phyloP scores from a whole-genome alignment of 805 yeast species.

The Myxozyma sirexii region DNA sequence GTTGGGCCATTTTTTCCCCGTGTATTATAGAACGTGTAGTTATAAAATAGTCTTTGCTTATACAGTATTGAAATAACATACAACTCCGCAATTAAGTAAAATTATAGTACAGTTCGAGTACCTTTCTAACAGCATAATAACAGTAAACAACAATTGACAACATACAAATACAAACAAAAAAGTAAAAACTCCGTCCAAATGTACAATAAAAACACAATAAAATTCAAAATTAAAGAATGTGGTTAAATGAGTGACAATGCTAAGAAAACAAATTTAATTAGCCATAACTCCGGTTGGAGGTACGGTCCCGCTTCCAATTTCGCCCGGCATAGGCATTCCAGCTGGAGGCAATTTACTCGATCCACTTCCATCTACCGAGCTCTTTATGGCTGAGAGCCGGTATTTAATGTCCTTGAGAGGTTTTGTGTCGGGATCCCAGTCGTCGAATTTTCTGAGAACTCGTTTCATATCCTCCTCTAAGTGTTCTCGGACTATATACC shows the following conservation, averaged over 20 bases:
- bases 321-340: constrained; percentile 8
- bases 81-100: neutral
- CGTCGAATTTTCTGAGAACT: constrained; percentile 70
- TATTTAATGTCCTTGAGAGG: constrained; percentile 81
- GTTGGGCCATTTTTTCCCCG: neutral
- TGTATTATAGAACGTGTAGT: neutral
- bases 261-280: neutral
- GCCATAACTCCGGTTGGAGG: constrained; percentile 5
- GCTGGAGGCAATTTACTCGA: neutral
- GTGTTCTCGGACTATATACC: constrained; percentile 44
- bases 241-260: neutral
- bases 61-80: too few relatives aligned
- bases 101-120: neutral
- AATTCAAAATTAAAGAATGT: neutral
- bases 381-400: constrained; percentile 49
- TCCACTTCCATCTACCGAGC: neutral
- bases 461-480: constrained; percentile 54
- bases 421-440: constrained; percentile 87
- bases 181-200: neutral
- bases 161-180: neutral
- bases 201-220: neutral
- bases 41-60: too few relatives aligned
- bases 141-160: neutral
- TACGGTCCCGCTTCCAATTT: constrained; percentile 1
- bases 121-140: neutral